phyloP scores from a whole-genome alignment of 345 rosid genomes.

The Citrus glauca region DNA sequence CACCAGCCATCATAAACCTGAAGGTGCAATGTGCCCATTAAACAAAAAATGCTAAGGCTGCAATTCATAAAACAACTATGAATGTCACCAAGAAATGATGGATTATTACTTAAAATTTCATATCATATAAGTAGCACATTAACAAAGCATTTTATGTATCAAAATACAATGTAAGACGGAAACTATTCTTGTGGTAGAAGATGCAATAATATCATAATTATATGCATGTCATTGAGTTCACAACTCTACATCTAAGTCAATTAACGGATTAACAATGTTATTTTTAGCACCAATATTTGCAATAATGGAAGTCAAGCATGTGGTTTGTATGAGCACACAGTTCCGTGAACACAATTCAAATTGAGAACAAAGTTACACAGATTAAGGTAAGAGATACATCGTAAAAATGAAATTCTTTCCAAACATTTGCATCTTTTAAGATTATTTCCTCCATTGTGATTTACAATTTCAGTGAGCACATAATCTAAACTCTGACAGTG shows the following conservation, averaged over 20 bases:
- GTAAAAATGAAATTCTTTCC: too few species aligned
- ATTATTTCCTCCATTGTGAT: background rate
- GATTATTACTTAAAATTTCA: background rate
- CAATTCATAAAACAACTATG: background rate
- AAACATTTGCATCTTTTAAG: background rate
- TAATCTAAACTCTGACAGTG: background rate
- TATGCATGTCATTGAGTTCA: background rate
- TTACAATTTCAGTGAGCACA: background rate
- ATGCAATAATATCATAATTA: background rate
- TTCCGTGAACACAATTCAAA: background rate
- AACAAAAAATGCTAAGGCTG: background rate
- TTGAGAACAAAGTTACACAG: background rate
- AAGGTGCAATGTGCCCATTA: constrained; percentile 1
- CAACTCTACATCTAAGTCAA: background rate
- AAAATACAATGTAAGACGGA: background rate
- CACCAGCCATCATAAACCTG: constrained; percentile 93
- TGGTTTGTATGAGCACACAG: background rate
- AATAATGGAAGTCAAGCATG: background rate
- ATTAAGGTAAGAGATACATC: background rate
- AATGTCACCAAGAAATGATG: background rate
- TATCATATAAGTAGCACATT: too few species aligned
- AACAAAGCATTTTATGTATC: background rate
- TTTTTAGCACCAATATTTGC: background rate
- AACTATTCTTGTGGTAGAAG: background rate
- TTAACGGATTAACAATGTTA: background rate